Percentiles rank a stretch among this genome's conserved stretches.
Conservation (phyloP, 192 early-diverging fungal species). For the Coemansia sp. region DNA sequence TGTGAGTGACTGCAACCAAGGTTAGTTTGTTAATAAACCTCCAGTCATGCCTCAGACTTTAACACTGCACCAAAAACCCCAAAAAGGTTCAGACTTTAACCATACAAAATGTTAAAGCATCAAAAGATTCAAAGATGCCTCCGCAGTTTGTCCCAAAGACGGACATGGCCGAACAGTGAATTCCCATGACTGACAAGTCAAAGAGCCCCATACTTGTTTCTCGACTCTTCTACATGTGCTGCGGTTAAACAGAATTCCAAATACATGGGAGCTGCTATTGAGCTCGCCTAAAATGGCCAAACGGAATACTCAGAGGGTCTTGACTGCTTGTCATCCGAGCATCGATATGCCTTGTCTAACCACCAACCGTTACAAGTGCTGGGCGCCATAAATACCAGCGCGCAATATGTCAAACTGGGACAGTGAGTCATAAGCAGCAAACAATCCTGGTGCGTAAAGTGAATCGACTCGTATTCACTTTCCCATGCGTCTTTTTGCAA, state of each 20-base stretch:
- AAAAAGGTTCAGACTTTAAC: too few relatives aligned
- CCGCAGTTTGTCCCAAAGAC: slow-evolving; percentile 61
- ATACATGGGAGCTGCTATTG: slow-evolving; percentile 49
- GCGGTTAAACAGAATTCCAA: slow-evolving; percentile 46
- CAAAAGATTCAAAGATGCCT: slow-evolving; percentile 36
- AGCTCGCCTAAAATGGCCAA: slow-evolving; percentile 51
- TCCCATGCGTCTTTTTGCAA: slow-evolving; percentile 36
- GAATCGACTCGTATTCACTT: background rate
- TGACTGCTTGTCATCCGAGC: slow-evolving; percentile 69
- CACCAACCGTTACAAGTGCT: slow-evolving; percentile 72
- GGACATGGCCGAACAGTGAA: slow-evolving; percentile 70
- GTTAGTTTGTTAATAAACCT: too few relatives aligned
- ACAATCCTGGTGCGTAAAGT: slow-evolving; percentile 64
- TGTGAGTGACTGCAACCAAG: too few relatives aligned
- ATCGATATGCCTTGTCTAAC: slow-evolving; percentile 76
- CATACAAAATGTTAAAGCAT: background rate
- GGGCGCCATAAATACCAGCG: slow-evolving; percentile 69
- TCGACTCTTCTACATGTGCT: slow-evolving; percentile 55
- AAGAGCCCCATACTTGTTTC: slow-evolving; percentile 79
- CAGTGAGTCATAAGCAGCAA: slow-evolving; percentile 87
- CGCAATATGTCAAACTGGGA: slow-evolving; percentile 30
- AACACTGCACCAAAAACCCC: too few relatives aligned
- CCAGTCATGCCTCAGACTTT: too few relatives aligned
- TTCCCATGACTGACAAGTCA: slow-evolving; percentile 76
- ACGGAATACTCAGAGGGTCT: slow-evolving; percentile 72